A percentile compares a stretch with the other conserved stretches of the same genome.
phyloP scores from a whole-genome alignment of 176 grass and related monocot species.

The Urochloa ruziziensis region DNA sequence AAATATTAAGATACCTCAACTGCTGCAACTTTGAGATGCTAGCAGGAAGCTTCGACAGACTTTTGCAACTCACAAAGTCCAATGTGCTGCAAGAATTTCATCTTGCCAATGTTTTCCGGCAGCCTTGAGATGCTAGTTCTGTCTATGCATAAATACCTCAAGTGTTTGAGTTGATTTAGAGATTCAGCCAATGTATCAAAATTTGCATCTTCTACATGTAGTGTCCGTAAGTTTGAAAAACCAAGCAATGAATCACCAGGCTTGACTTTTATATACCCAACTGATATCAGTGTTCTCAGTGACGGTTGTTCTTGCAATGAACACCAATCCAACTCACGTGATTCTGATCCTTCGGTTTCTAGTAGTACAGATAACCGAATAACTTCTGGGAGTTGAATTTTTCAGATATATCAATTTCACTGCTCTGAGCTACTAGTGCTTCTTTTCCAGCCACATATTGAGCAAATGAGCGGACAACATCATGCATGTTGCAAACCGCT shows the following conservation, averaged over 20 bases:
- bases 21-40: neutral
- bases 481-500: neutral
- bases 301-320: neutral
- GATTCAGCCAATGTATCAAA: neutral
- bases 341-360: neutral
- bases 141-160: slow-evolving; percentile 28
- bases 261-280: slow-evolving; percentile 4
- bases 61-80: neutral
- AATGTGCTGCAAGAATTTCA: slow-evolving; percentile 36
- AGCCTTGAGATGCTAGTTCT: neutral
- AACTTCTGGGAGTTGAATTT: neutral
- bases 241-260: neutral
- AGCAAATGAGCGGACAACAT: slow-evolving; percentile 30
- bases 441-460: slow-evolving; percentile 14
- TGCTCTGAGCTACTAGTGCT: neutral
- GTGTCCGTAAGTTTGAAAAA: neutral
- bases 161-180: slow-evolving; percentile 26
- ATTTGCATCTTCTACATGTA: neutral
- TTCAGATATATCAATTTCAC: neutral
- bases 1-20: neutral
- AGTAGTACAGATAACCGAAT: neutral
- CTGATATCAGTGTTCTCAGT: slow-evolving; percentile 24
- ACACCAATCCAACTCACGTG: neutral
- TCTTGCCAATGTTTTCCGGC: neutral
- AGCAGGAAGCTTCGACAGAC: neutral